Percentiles rank a stretch among this genome's conserved stretches.
Evolutionary conservation across 352 stramenopile species (phyloP).

Genomic region (Phytophthora idaei): DNA sequence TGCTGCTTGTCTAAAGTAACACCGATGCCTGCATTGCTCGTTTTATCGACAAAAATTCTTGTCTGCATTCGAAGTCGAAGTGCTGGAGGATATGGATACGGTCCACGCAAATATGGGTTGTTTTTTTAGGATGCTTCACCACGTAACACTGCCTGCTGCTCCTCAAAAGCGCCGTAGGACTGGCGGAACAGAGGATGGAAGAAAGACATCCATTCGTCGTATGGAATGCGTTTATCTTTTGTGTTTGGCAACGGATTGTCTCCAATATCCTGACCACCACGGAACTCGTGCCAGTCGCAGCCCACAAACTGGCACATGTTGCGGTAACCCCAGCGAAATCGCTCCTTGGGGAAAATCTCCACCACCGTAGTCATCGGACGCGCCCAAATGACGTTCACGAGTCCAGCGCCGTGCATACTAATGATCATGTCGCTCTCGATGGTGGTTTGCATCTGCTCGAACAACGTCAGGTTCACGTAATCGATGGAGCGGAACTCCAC

Average conservation of each 20-base stretch:
- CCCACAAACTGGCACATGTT: slow-evolving; percentile 80
- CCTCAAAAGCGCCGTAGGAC: slow-evolving; percentile 28
- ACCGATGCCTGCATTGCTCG: slow-evolving; percentile 7
- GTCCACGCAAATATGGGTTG: slow-evolving; percentile 28
- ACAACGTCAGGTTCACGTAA: slow-evolving; percentile 62
- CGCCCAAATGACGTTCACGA: slow-evolving; percentile 80
- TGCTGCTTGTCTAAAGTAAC: slow-evolving; percentile 31
- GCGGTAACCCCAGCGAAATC: slow-evolving; percentile 70
- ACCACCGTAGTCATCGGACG: slow-evolving; percentile 58
- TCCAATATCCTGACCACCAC: slow-evolving; percentile 47
- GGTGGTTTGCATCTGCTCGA: slow-evolving; percentile 68
- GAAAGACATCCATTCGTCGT: slow-evolving; percentile 61
- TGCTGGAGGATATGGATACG: background rate
- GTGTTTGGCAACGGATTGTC: slow-evolving; percentile 39
- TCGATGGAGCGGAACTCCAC: slow-evolving; percentile 64
- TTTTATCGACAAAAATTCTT: background rate
- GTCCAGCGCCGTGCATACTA: slow-evolving; percentile 81
- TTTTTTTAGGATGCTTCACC: slow-evolving; percentile 17
- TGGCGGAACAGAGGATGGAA: slow-evolving; percentile 50
- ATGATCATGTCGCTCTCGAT: slow-evolving; percentile 79
- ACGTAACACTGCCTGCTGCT: slow-evolving; percentile 30
- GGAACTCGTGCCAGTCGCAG: slow-evolving; percentile 69
- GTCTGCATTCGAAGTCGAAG: background rate
- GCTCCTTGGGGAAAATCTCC: slow-evolving; percentile 73
- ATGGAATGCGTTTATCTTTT: slow-evolving; percentile 58